Percentiles rank a stretch among this genome's conserved stretches.
Conservation (phyloP, 768 basidiomycete genomes). For the Tylopilus subfusipes region DNA sequence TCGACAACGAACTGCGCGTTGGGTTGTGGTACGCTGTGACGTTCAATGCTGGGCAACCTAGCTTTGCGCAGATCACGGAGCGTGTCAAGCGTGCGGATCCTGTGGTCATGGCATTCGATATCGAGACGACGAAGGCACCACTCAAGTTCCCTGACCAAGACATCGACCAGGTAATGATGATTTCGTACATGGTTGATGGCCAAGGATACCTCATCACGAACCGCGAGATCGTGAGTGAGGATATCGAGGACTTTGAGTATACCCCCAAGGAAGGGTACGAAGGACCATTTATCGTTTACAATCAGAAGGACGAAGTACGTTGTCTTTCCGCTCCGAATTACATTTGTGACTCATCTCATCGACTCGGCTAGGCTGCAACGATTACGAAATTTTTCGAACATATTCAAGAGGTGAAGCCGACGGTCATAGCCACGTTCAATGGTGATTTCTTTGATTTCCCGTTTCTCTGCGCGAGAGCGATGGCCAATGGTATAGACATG, state of each 20-base stretch:
- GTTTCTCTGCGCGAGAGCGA: conserved; percentile 83
- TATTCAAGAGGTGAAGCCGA: conserved; percentile 89
- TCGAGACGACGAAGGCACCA: conserved; percentile 99
- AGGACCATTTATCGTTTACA: conserved; percentile 93
- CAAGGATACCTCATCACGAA: conserved; percentile 98
- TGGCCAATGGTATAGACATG: conserved; percentile 93
- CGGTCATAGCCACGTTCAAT: conserved; percentile 98
- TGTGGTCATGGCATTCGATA: conserved; percentile 98
- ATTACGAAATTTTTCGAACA: conserved; percentile 91
- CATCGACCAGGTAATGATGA: conserved; percentile 99
- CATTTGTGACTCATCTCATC: background rate
- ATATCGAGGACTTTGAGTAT: conserved; percentile 98
- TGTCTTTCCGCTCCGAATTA: background rate
- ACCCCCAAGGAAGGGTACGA: conserved; percentile 98
- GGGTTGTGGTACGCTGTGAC: conserved; percentile 96
- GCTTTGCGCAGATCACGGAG: conserved; percentile 66
- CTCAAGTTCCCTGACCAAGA: conserved; percentile 96
- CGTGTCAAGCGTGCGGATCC: conserved; percentile 98
- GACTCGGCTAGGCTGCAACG: conserved; percentile 57
- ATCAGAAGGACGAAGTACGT: conserved; percentile 85
- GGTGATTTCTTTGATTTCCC: conserved; percentile 99
- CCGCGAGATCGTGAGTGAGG: conserved; percentile 93
- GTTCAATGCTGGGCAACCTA: conserved; percentile 76
- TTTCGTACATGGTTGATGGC: conserved; percentile 99
- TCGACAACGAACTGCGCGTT: conserved; percentile 96